A percentile compares a stretch with the other conserved stretches of the same genome.
These are phyloP conservation scores for Thelonectria blattea DNA, from an alignment of 2,329 filamentous ascomycete genomes.

Conservation along the genomic window DNA sequence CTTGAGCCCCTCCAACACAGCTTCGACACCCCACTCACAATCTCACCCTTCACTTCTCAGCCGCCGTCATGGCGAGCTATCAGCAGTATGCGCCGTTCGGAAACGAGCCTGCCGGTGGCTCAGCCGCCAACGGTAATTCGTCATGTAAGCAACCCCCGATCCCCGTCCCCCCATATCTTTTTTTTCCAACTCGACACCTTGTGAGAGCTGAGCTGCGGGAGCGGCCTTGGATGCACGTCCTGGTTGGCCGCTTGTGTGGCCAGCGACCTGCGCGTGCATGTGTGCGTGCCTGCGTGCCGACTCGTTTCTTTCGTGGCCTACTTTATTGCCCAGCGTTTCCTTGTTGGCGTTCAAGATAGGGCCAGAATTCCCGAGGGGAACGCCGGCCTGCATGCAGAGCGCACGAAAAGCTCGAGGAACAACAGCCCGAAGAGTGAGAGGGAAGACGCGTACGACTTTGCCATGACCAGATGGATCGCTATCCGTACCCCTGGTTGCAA, in stretches of 20 bases:
- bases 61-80: conserved; percentile 38
- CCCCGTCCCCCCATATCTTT: conserved; percentile 22
- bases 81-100: conserved; percentile 38
- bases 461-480: neutral
- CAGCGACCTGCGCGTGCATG: conserved; percentile 5
- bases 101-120: conserved; percentile 32
- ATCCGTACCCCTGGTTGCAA: conserved; percentile 18
- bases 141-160: conserved; percentile 29
- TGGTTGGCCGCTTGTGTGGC: conserved; percentile 12
- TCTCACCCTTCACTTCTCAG: conserved; percentile 9
- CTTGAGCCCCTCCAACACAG: conserved; percentile 13
- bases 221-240: conserved; percentile 14
- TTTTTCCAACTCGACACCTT: conserved; percentile 12
- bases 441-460: conserved; percentile 11
- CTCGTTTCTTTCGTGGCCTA: conserved; percentile 25
- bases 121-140: conserved; percentile 31
- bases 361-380: conserved; percentile 1
- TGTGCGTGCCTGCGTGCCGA: conserved; percentile 15
- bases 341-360: neutral
- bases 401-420: neutral
- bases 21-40: conserved; percentile 14
- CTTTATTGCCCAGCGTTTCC: conserved; percentile 15
- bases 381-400: neutral
- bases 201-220: conserved; percentile 37
- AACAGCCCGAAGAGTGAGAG: neutral